Percentiles rank a stretch among this genome's conserved stretches.
phyloP scores from a whole-genome alignment of 768 basidiomycete species.

The Leccinum ochraceum region DNA sequence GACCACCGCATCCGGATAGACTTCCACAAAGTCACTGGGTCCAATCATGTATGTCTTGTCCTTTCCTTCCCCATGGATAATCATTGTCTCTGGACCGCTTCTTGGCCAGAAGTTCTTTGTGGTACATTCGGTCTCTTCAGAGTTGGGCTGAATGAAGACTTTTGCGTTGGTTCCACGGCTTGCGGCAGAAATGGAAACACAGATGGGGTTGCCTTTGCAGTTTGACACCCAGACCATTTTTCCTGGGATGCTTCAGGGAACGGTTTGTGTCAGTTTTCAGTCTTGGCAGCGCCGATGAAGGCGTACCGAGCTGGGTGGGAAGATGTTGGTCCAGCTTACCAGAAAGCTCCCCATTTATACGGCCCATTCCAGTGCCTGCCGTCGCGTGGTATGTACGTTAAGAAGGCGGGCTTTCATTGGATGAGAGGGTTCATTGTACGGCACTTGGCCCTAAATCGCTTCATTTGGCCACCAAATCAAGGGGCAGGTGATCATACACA shows the following conservation, averaged over 20 bases:
- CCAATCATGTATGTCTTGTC: not conserved
- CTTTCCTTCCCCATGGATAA: not conserved
- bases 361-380: not conserved
- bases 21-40: not conserved
- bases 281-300: not conserved
- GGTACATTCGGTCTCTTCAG: not conserved
- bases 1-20: not conserved
- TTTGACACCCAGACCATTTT: not conserved
- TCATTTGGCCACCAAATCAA: not conserved
- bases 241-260: not conserved
- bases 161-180: not conserved
- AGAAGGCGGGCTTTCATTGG: not conserved
- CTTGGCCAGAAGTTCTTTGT: not conserved
- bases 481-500: not conserved
- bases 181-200: not conserved
- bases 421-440: not conserved
- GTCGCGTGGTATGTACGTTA: not conserved
- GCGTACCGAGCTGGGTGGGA: not conserved
- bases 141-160: not conserved
- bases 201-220: not conserved
- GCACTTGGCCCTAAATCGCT: not conserved
- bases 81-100: not conserved
- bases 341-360: not conserved
- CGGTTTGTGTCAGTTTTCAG: not conserved
- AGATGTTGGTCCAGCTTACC: not conserved